Base-by-base conservation (phyloP, 495 filamentous ascomycete genomes). In the Halenospora varia region DNA sequence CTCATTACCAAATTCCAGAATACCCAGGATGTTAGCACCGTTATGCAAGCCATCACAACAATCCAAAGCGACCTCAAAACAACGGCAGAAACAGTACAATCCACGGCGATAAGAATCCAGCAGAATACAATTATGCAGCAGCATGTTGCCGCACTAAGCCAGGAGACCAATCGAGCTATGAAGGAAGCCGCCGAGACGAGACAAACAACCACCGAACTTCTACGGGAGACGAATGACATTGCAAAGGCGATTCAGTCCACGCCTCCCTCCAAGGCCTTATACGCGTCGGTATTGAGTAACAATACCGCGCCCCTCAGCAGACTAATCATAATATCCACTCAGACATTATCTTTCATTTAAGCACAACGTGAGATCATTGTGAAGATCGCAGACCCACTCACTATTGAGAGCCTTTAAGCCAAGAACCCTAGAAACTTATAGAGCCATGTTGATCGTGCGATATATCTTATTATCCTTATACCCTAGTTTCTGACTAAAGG, bases 301-400 rank as follows among this genome's bases (percentile, higher is more conserved):
- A 53, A 53, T 53, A 22, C 29, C 25, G 26, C 51, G 29, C 51
- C 51, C 17, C 25, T 53, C 42, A 53, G 51, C 26, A 53, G 23
- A 41, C 51, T 18, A 53, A 53, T 53, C 17, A 53, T 18, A 53
- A 53, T 53, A 53, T 53, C 51, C 42, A 53, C 51, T 8, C 40
- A n/a, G 29, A 53, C 26, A 1, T 42, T 17, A 48, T 55, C 41
- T 25, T 44, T 55, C 20, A 55, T 47, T 29, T 22, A 55, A 55
- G 53, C 53, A 25, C 41, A 55, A 48, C 53, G 23, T 55, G 53
- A 55, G 52, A 46, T 55, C 29, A 53, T 53, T 20, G 39, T 55
- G 20, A 55, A 55, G 22, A 55, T 55, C 22, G 45, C 40, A 55
- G 22, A 55, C 22, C 29, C 23, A 19, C 11, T 4, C n/a, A 55